Evolutionary conservation across 1,284 basidiomycete species (phyloP).

Genomic region (Omphalotus olearius): DNA sequence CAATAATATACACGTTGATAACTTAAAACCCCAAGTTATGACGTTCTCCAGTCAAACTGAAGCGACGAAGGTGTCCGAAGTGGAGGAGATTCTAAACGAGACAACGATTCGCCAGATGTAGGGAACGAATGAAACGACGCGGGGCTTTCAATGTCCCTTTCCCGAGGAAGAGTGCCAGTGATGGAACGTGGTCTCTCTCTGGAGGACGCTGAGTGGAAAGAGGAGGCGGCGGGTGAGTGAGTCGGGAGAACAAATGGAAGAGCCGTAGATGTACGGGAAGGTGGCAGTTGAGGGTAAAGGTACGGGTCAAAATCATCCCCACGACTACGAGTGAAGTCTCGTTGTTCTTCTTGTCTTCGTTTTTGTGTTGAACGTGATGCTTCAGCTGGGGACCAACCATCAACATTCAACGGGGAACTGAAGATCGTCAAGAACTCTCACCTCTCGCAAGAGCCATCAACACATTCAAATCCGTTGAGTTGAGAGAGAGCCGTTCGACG

Average conservation of each 20-base stretch:
- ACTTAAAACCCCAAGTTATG: too few species aligned
- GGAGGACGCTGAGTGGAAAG: too few species aligned
- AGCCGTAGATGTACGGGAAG: too few species aligned
- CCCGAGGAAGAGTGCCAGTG: too few species aligned
- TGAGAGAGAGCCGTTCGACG: constrained; percentile 10
- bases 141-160: neutral
- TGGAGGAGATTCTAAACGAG: neutral
- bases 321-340: neutral
- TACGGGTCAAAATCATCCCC: too few species aligned
- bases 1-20: too few species aligned
- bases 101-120: neutral
- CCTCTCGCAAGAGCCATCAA: constrained; percentile 9
- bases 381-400: neutral
- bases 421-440: neutral
- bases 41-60: too few species aligned
- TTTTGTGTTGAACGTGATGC: neutral
- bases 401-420: neutral
- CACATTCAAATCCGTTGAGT: constrained; percentile 9
- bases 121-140: neutral
- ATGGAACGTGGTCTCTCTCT: too few species aligned
- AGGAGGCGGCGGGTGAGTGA: too few species aligned
- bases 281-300: too few species aligned
- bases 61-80: neutral
- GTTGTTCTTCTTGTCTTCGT: neutral
- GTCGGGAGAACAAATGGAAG: too few species aligned